Evolutionary conservation across 371 early-diverging fungal species (phyloP), one percentile per base, ranked within the genome.

Genomic region (Nosema bombycis): DNA sequence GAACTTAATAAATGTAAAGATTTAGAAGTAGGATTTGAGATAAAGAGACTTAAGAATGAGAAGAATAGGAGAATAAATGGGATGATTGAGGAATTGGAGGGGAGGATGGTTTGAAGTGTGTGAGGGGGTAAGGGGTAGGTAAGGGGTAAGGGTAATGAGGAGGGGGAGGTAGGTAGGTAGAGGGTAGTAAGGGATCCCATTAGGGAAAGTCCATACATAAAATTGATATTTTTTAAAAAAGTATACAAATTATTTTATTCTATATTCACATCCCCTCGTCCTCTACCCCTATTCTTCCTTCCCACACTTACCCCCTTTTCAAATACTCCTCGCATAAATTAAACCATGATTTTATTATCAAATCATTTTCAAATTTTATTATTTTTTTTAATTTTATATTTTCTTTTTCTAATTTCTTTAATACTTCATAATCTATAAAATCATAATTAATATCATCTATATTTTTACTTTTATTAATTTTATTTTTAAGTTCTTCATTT

Each of bases 321-420:
- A 72, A 26, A 23, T 46, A 2, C 24, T 72, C 72, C 72, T 72
- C 32, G 24, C 56, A 56, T 21, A 72, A 34, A 23, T 34, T 46
- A 18, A 56, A 72, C 72, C 72, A 72, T 57, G 72, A 54, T 60
- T 72, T 60, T 36, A 72, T 21, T 0, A 72, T 72, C 34, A 56
- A 14, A 10, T 56, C 23, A 32, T 72, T 56, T 36, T 72, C 72
- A 32, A 32, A 32, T n/a, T 72, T 36, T 0, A 72, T 60, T 32
- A 36, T 56, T 32, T 72, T 57, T 58, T 57, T 72, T 24, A 72
- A 24, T 2, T 30, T 32, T 0, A 32, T 28, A 32, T 57, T 21
- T 6, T 72, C 72, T 24, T 32, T 46, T 15, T 72, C 72, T 57
- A 72, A 29, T 23, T 56, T 72, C 14, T 54, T 34, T 60, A 72